A percentile compares a stretch with the other conserved stretches of the same genome.
These are phyloP conservation scores for Talaromyces ruber DNA, from an alignment of 495 filamentous ascomycete species.

Conservation along the genomic window DNA sequence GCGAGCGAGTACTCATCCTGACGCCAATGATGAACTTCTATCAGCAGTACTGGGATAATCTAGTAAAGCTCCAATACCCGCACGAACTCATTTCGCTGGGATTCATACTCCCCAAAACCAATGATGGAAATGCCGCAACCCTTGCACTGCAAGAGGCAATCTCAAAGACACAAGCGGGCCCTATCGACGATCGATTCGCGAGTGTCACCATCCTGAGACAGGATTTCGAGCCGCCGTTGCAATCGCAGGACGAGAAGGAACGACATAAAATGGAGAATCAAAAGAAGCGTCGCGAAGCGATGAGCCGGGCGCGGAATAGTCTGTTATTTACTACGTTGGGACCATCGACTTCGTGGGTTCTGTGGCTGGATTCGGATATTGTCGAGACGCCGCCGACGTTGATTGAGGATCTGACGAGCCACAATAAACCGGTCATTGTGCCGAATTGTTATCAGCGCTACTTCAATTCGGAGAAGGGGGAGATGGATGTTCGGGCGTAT, in stretches of 20 bases:
- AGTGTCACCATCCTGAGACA: constrained; percentile 90
- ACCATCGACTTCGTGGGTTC: constrained; percentile 87
- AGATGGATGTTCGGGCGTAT: constrained; percentile 70
- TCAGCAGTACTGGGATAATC: constrained; percentile 89
- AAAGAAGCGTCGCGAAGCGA: constrained; percentile 75
- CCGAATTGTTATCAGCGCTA: constrained; percentile 94
- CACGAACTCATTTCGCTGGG: constrained; percentile 89
- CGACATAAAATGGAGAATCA: constrained; percentile 86
- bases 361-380: constrained; percentile 93
- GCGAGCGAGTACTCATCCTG: constrained; percentile 82
- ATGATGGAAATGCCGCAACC: constrained; percentile 79
- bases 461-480: constrained; percentile 60
- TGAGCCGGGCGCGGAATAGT: constrained; percentile 88
- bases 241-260: constrained; percentile 77
- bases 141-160: constrained; percentile 75
- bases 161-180: constrained; percentile 69
- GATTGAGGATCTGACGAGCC: constrained; percentile 84
- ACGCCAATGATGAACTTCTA: constrained; percentile 93
- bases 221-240: constrained; percentile 79
- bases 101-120: constrained; percentile 92
- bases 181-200: constrained; percentile 75
- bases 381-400: constrained; percentile 77
- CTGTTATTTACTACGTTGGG: constrained; percentile 95
- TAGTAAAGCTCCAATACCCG: constrained; percentile 76
- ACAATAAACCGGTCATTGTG: constrained; percentile 81